phyloP scores from a whole-genome alignment of 2,329 filamentous ascomycete genomes.

The Fusarium albidum region DNA sequence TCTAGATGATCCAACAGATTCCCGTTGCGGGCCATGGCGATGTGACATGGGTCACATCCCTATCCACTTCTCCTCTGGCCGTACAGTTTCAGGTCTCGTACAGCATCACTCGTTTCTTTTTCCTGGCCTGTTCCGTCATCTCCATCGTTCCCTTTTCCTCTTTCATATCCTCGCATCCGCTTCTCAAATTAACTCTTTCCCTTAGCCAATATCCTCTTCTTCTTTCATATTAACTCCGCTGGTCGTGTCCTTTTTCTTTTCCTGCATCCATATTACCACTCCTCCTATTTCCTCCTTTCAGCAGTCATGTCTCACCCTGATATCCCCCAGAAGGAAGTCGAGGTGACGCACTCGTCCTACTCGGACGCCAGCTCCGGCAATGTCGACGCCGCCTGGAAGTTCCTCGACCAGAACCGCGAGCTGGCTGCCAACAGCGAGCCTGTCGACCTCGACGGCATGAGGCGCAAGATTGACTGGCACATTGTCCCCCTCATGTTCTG shows the following conservation, averaged over 20 bases:
- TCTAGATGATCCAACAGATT: slow-evolving; percentile 11
- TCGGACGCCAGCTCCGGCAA: slow-evolving; percentile 10
- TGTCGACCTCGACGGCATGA: slow-evolving; percentile 55
- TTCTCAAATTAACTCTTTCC: background rate
- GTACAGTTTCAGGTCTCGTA: slow-evolving; percentile 13
- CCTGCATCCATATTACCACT: background rate
- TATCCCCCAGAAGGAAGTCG: slow-evolving; percentile 10
- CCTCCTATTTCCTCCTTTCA: background rate
- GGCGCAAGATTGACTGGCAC: slow-evolving; percentile 65
- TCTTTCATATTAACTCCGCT: slow-evolving; percentile 3
- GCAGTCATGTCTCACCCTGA: slow-evolving; percentile 21
- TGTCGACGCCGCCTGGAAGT: slow-evolving; percentile 57
- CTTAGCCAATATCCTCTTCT: background rate
- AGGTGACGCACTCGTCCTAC: slow-evolving; percentile 15
- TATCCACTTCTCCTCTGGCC: too few relatives aligned
- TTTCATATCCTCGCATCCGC: too few relatives aligned
- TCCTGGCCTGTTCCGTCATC: background rate
- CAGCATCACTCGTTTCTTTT: slow-evolving; percentile 2
- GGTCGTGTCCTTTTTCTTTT: background rate
- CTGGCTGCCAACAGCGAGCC: slow-evolving; percentile 43
- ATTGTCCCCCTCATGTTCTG: slow-evolving; percentile 70
- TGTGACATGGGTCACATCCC: slow-evolving; percentile 12
- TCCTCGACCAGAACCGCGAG: slow-evolving; percentile 53
- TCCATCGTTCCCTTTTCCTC: background rate
- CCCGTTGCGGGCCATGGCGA: background rate